phyloP scores from a whole-genome alignment of 352 stramenopile genomes.

The Phytophthora lateralis region DNA sequence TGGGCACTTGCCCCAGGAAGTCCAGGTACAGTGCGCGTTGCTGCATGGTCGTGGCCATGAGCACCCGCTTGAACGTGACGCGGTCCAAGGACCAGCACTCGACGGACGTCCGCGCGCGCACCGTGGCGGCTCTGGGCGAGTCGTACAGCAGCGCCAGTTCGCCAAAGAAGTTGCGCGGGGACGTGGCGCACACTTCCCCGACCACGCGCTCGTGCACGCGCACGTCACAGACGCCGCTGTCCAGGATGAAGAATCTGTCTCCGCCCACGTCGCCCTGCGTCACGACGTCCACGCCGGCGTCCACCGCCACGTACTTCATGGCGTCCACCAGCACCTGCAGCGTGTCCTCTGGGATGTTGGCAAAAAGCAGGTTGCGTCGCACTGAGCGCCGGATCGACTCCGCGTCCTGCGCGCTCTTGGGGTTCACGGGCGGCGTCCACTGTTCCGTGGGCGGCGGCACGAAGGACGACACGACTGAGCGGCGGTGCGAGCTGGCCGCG shows the following conservation, averaged over 20 bases:
- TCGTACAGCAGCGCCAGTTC: constrained; percentile 95
- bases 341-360: constrained; percentile 68
- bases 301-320: constrained; percentile 67
- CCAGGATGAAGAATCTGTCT: constrained; percentile 92
- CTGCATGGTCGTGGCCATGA: constrained; percentile 75
- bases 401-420: constrained; percentile 58
- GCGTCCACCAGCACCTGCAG: constrained; percentile 69
- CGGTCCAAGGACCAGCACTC: constrained; percentile 91
- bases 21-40: constrained; percentile 62
- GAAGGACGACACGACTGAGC: constrained; percentile 64
- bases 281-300: constrained; percentile 58
- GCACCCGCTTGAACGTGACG: constrained; percentile 70
- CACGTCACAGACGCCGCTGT: constrained; percentile 84
- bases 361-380: constrained; percentile 68
- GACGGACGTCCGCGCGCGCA: constrained; percentile 63
- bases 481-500: constrained; percentile 44
- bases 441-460: constrained; percentile 48
- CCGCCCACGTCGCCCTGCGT: constrained; percentile 76
- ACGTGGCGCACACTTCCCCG: constrained; percentile 62
- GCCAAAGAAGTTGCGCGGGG: constrained; percentile 83
- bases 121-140: constrained; percentile 87
- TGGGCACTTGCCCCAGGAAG: constrained; percentile 70
- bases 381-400: constrained; percentile 63
- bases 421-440: constrained; percentile 58
- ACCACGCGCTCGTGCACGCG: constrained; percentile 63